Base-by-base conservation (phyloP, 2,329 filamentous ascomycete species). In the Colletotrichum falcatum region DNA sequence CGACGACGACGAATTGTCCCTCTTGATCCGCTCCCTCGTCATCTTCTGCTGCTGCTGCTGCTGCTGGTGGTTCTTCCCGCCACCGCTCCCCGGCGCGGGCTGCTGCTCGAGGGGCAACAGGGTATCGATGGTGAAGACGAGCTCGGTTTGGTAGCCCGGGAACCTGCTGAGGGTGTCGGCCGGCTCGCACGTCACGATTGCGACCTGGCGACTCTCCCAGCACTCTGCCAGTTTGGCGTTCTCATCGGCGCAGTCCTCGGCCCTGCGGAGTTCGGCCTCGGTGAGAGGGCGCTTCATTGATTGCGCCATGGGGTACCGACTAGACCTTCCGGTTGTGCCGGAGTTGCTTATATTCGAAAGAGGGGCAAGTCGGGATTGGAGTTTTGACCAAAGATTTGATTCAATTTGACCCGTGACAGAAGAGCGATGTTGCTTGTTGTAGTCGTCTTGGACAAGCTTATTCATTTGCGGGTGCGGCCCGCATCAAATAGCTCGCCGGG, bases 261-360 rank as follows among this genome's bases (percentile, higher is more conserved):
- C 33, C 30, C 53, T 42, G 23, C 62, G 53, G 2, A 65, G 53
- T 18, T 65, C 39, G n/a, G 39, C 54, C 33, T 23, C 42, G 12
- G 11, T 65, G 53, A 65, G 53, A 28, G 49, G 42, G 9, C 42
- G 62, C n/a, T 54, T 33, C 18, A n/a, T 23, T n/a, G 58, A 65
- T 0, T 16, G 39, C 18, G 35, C 11, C 18, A 53, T 62, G 33
- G 33, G 16, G 39, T 56, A 8, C 14, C 81, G 78, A 75, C 80
- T 83, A 20, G 18, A 20, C 16, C 16, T 18, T 18, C 68, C 75
- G 18, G 11, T 3, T 35, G 37, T 14, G 28, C 26, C 23, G 2
- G 0, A 14, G 12, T 20, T 33, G 49, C 8, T 20, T 20, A 20
- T 1, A 18, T 16, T 33, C 1, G 11, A 33, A 33, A 12, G 16